These are phyloP conservation scores for Thoreauomyces humboldtii DNA, from an alignment of 192 early-diverging fungal genomes.

Conservation along the genomic window DNA sequence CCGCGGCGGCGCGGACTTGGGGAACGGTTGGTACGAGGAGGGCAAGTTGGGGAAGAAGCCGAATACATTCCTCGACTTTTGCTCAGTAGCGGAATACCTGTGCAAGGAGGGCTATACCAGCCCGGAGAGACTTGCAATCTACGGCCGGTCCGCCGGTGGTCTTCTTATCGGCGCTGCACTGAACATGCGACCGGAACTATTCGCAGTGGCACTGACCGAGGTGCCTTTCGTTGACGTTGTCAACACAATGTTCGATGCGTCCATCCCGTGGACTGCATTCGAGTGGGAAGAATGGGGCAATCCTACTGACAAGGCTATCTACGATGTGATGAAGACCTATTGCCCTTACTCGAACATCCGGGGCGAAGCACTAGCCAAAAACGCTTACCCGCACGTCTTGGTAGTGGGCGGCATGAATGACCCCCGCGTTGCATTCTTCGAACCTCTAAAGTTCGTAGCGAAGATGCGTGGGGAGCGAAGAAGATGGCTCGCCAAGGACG, in stretches of 20 bases:
- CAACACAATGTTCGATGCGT: conserved; percentile 44
- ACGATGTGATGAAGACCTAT: conserved; percentile 42
- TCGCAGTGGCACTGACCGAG: conserved; percentile 31
- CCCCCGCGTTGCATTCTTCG: conserved; percentile 78
- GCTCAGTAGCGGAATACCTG: conserved; percentile 33
- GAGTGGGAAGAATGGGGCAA: conserved; percentile 52
- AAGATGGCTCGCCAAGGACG: neutral
- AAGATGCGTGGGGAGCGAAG: conserved; percentile 55
- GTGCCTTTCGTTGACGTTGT: conserved; percentile 50
- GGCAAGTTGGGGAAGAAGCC: conserved; percentile 42
- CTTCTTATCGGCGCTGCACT: conserved; percentile 45
- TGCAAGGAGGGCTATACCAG: conserved; percentile 38
- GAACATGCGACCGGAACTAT: conserved; percentile 43
- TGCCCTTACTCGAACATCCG: conserved; percentile 47
- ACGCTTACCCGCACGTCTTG: conserved; percentile 38
- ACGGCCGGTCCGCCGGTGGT: conserved; percentile 42
- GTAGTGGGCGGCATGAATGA: conserved; percentile 76
- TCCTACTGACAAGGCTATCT: conserved; percentile 37
- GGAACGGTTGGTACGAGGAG: conserved; percentile 44
- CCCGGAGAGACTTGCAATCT: conserved; percentile 31
- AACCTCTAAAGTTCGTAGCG: conserved; percentile 85
- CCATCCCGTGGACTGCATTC: conserved; percentile 40
- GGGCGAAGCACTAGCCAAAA: conserved; percentile 26
- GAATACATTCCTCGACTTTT: conserved; percentile 47
- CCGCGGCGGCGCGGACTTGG: conserved; percentile 44